Evolutionary conservation across 495 filamentous ascomycete genomes (phyloP).

Genomic region (Podospora tetraspora): DNA sequence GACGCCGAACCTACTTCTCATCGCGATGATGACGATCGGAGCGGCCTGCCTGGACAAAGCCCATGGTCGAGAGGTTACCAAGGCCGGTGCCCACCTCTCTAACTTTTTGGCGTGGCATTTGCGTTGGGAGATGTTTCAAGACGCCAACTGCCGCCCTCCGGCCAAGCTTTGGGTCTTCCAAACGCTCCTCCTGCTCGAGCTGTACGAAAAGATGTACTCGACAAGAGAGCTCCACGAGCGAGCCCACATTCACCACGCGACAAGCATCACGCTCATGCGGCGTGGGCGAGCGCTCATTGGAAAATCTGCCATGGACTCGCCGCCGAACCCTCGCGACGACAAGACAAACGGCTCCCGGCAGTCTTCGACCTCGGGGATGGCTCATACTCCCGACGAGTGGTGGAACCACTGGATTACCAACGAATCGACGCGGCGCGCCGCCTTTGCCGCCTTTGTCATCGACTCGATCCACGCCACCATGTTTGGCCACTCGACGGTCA

Average conservation of each 20-base stretch:
- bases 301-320: conserved; percentile 80
- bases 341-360: conserved; percentile 54
- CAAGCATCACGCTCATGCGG: conserved; percentile 91
- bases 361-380: conserved; percentile 51
- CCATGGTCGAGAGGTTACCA: conserved; percentile 65
- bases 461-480: conserved; percentile 96
- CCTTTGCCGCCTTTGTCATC: conserved; percentile 92
- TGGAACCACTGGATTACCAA: conserved; percentile 97
- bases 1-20: conserved; percentile 76
- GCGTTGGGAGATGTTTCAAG: conserved; percentile 87
- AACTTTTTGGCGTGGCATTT: conserved; percentile 89
- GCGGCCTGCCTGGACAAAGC: conserved; percentile 81
- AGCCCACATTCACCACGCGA: conserved; percentile 95
- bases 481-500: conserved; percentile 95
- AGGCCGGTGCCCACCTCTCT: conserved; percentile 69
- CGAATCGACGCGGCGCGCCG: conserved; percentile 82
- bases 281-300: conserved; percentile 87
- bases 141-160: conserved; percentile 84
- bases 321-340: conserved; percentile 71
- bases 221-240: conserved; percentile 88
- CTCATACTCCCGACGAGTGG: conserved; percentile 74
- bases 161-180: conserved; percentile 99
- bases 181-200: conserved; percentile 78
- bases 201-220: conserved; percentile 96
- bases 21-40: conserved; percentile 92